Conservation (phyloP, 225 moss, liverwort and hornwort genomes). For the Marchantia paleacea region DNA sequence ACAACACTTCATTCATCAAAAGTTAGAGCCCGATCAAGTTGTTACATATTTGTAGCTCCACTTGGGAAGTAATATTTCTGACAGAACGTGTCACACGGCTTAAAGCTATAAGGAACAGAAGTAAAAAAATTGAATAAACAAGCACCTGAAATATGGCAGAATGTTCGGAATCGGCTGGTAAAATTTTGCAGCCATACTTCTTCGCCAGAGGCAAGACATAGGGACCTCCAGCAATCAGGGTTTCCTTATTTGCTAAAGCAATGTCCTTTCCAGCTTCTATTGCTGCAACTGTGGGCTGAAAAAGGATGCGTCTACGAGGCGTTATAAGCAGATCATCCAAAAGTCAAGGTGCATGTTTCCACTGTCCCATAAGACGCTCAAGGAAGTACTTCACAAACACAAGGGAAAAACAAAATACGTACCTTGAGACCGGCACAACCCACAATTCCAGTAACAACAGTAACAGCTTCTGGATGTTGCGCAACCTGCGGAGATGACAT, state of each 20-base stretch:
- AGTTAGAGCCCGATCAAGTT: not conserved
- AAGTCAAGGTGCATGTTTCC: not conserved
- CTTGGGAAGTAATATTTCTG: too few relatives aligned
- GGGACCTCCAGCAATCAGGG: constrained; percentile 93
- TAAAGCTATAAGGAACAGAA: too few relatives aligned
- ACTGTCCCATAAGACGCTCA: not conserved
- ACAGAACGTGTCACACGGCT: too few relatives aligned
- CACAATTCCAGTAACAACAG: constrained; percentile 71
- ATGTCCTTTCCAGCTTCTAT: constrained; percentile 97
- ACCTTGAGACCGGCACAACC: constrained; percentile 86
- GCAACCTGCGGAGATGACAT: constrained; percentile 50
- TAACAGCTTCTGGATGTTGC: constrained; percentile 68
- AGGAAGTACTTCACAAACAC: not conserved
- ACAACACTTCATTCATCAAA: not conserved
- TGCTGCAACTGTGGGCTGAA: constrained; percentile 90
- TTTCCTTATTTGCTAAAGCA: constrained; percentile 92
- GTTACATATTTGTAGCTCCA: not conserved
- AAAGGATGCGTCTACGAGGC: not conserved
- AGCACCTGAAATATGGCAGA: constrained; percentile 92
- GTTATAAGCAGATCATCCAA: not conserved
- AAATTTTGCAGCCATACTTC: constrained; percentile 77
- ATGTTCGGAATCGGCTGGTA: constrained; percentile 95
- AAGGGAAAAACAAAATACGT: not conserved
- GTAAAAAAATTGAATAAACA: not conserved
- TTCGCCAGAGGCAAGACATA: constrained; percentile 84